phyloP scores from a whole-genome alignment of 176 grass and related monocot genomes.

The Oryza rufipogon region DNA sequence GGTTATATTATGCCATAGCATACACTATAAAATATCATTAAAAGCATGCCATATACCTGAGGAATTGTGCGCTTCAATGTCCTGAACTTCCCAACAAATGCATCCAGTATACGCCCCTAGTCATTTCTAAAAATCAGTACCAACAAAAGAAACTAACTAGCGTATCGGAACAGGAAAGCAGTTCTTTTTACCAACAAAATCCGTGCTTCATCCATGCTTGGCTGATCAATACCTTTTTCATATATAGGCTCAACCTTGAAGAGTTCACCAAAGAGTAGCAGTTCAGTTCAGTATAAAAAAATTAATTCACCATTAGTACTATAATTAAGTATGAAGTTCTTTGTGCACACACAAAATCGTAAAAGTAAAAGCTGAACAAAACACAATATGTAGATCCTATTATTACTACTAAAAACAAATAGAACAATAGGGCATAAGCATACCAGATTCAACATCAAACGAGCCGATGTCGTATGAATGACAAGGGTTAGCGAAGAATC shows the following conservation, averaged over 20 bases:
- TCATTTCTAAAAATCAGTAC: slow-evolving; percentile 31
- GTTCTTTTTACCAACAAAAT: slow-evolving; percentile 77
- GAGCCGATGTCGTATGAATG: slow-evolving; percentile 97
- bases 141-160: slow-evolving; percentile 23
- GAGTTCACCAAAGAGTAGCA: slow-evolving; percentile 32
- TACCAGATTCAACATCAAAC: slow-evolving; percentile 99
- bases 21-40: slow-evolving; percentile 16
- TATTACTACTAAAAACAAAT: slow-evolving; percentile 37
- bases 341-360: slow-evolving; percentile 22
- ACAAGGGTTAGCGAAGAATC: slow-evolving; percentile 95
- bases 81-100: slow-evolving; percentile 96
- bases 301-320: slow-evolving; percentile 22
- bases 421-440: slow-evolving; percentile 30
- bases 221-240: slow-evolving; percentile 93
- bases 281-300: not conserved
- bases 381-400: slow-evolving; percentile 13
- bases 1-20: not conserved
- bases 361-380: slow-evolving; percentile 22
- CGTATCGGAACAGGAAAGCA: slow-evolving; percentile 20
- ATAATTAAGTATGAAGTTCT: not conserved
- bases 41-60: slow-evolving; percentile 63
- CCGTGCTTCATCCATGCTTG: slow-evolving; percentile 96
- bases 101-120: slow-evolving; percentile 96
- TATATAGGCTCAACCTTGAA: slow-evolving; percentile 98
- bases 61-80: slow-evolving; percentile 88